phyloP scores from a whole-genome alignment of 1,139 yeast species.

The Suhomyces choctaworum region DNA sequence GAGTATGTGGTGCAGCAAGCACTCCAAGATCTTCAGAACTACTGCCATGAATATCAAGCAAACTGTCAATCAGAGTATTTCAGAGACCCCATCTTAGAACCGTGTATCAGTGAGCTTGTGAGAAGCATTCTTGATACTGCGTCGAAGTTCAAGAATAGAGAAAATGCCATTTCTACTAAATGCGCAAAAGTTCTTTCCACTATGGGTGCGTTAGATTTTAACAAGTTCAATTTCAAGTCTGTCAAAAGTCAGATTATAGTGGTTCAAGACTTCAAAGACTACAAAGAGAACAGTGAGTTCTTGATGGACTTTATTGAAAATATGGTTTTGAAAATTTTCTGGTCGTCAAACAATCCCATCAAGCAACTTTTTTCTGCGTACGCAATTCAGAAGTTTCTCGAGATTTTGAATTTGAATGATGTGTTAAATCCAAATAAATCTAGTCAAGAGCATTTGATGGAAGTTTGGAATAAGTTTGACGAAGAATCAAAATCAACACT shows the following conservation, averaged over 20 bases:
- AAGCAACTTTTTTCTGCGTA: slow-evolving; percentile 83
- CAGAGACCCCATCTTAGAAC: slow-evolving; percentile 31
- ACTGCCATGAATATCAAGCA: slow-evolving; percentile 48
- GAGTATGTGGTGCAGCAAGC: slow-evolving; percentile 79
- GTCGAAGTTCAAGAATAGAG: slow-evolving; percentile 52
- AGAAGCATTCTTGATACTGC: slow-evolving; percentile 61
- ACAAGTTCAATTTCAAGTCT: slow-evolving; percentile 53
- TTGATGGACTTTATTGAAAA: slow-evolving; percentile 66
- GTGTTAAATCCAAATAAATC: slow-evolving; percentile 9
- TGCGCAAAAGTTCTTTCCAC: slow-evolving; percentile 73
- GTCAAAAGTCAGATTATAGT: slow-evolving; percentile 48
- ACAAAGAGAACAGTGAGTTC: slow-evolving; percentile 63
- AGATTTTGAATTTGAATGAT: slow-evolving; percentile 56
- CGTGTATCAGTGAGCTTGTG: slow-evolving; percentile 45
- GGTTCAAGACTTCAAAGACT: slow-evolving; percentile 60
- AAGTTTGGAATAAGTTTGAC: slow-evolving; percentile 64
- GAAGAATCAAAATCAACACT: slow-evolving; percentile 73
- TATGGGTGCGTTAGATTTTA: slow-evolving; percentile 77
- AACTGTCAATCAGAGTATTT: slow-evolving; percentile 46
- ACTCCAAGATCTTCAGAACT: slow-evolving; percentile 61
- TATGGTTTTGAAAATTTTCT: slow-evolving; percentile 73
- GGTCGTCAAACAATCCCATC: slow-evolving; percentile 88
- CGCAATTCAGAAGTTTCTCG: slow-evolving; percentile 84
- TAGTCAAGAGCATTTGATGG: slow-evolving; percentile 23
- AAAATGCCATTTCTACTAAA: slow-evolving; percentile 51